Conservation (phyloP, 305 asterid species). For the Fraxinus angustifolia region DNA sequence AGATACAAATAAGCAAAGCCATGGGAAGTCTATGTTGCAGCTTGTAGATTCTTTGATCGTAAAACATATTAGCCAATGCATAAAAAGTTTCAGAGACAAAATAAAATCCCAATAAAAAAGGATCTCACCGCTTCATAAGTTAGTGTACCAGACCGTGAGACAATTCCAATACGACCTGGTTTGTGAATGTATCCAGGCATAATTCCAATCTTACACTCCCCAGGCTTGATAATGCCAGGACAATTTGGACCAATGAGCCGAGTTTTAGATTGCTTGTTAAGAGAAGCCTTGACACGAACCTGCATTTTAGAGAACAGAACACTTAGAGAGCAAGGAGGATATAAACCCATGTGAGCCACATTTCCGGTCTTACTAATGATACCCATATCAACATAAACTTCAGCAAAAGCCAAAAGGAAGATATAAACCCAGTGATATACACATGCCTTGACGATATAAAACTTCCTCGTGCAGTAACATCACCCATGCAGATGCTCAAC, state of each 20-base stretch:
- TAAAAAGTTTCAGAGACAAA: neutral
- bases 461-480: neutral
- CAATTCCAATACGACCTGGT: conserved; percentile 95
- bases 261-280: conserved; percentile 77
- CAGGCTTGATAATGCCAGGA: conserved; percentile 98
- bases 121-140: conserved; percentile 82
- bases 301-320: conserved; percentile 28
- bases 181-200: conserved; percentile 99
- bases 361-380: neutral
- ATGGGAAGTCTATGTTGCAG: neutral
- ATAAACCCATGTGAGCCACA: neutral
- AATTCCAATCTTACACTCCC: conserved; percentile 97
- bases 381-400: neutral
- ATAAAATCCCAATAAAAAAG: conserved; percentile 5
- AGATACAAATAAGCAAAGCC: neutral
- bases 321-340: conserved; percentile 18
- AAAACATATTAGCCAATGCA: neutral
- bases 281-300: conserved; percentile 90
- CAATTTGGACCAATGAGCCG: conserved; percentile 95
- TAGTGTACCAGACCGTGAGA: conserved; percentile 86
- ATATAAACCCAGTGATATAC: neutral
- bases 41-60: neutral
- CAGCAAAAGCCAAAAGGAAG: neutral
- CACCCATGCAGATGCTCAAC: neutral
- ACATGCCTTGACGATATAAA: neutral